These are phyloP conservation scores for Breynia disticha DNA, from an alignment of 441 rosid species.

Conservation along the genomic window DNA sequence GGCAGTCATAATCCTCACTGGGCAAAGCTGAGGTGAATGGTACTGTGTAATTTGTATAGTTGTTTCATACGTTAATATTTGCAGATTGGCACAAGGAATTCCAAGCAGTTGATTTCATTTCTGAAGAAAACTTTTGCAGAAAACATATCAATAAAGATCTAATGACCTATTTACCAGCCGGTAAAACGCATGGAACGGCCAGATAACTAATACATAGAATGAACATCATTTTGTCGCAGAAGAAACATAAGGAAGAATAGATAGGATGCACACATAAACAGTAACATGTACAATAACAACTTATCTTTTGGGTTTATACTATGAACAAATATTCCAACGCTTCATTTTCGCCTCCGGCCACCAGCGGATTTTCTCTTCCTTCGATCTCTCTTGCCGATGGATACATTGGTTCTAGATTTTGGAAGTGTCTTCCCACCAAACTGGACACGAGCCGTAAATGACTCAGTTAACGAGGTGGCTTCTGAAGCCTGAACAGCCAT, in stretches of 20 bases:
- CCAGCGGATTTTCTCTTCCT: constrained; percentile 35
- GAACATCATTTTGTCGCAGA: too few relatives aligned
- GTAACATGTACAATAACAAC: neutral
- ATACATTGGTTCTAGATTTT: constrained; percentile 33
- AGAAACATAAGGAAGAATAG: neutral
- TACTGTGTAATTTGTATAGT: too few relatives aligned
- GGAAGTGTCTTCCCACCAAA: constrained; percentile 33
- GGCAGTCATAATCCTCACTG: too few relatives aligned
- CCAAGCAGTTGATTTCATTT: too few relatives aligned
- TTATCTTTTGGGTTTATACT: neutral
- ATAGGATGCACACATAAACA: constrained; percentile 13
- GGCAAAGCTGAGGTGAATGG: too few relatives aligned
- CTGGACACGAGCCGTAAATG: constrained; percentile 15
- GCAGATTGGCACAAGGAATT: too few relatives aligned
- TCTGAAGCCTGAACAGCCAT: constrained; percentile 8
- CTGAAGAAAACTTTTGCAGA: too few relatives aligned
- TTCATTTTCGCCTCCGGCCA: constrained; percentile 25
- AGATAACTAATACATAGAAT: too few relatives aligned
- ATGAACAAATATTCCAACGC: neutral
- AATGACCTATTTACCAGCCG: too few relatives aligned
- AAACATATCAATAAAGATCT: constrained; percentile 6
- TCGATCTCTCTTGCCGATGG: constrained; percentile 42
- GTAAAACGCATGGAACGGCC: too few relatives aligned
- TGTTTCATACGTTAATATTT: too few relatives aligned
- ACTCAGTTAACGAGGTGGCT: constrained; percentile 8